Evolutionary conservation across 2,329 filamentous ascomycete species (phyloP), one percentile per base, ranked within the genome.

Genomic region (Lasiodiplodia sp.): DNA sequence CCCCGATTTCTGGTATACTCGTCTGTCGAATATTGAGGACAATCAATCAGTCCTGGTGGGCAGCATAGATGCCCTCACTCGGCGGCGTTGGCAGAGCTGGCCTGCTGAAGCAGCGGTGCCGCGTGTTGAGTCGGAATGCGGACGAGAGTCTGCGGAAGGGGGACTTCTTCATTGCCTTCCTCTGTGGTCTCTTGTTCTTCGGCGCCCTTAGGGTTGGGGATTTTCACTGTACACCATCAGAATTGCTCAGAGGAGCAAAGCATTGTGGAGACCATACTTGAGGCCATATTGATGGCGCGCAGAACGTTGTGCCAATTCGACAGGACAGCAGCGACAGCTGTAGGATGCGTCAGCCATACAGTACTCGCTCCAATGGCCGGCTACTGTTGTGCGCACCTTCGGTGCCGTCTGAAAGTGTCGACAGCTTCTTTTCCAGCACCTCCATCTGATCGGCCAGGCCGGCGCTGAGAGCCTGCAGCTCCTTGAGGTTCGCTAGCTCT

Each of bases 241-340:
- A 37, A 37, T 75, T 69, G n/a, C 25, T 53, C 40, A 18, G 55
- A 67, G 40, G 23, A 25, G 31, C 5, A 18, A 63, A 14, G 18
- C 53, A 38, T 44, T 49, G 49, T 12, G 67, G 21, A 40, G 68
- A 25, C 34, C 88, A 76, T 85, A 94, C 92, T 86, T 70, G 91
- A 94, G 70, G 93, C 93, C 91, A 96, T 94, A 76, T 91, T 91
- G 75, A 96, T 94, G 52, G 92, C 92, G 72, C 91, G 86, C 70
- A 96, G 85, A 71, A 96, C 92, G 74, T 93, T 94, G 79, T 94
- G 91, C 93, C 93, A 96, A 78, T 96, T 96, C 66, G 90, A 88
- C 77, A 96, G 84, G 25, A 96, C 92, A n/a, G 90, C 87, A 49
- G 93, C 92, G 75, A 96, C 93, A 70, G 91, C 92, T 64, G 47